A percentile compares a stretch with the other conserved stretches of the same genome.
These are phyloP conservation scores for Backusella macrospora DNA, from an alignment of 192 early-diverging fungal genomes.

Conservation along the genomic window DNA sequence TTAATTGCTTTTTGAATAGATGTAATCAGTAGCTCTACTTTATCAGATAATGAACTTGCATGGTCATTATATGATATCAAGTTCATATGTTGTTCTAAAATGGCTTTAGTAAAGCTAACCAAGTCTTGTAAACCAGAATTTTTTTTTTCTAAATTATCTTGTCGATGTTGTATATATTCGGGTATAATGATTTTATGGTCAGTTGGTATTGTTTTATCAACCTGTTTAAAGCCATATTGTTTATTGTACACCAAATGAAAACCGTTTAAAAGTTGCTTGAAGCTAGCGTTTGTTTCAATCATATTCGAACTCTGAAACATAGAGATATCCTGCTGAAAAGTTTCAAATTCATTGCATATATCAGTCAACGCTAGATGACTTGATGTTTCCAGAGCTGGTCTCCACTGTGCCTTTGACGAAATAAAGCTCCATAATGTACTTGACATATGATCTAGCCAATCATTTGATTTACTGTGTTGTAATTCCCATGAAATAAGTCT, in stretches of 20 bases:
- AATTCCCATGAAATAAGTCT: constrained; percentile 26
- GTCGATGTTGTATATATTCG: not conserved
- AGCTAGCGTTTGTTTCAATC: constrained; percentile 1
- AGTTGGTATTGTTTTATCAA: not conserved
- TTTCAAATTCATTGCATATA: not conserved
- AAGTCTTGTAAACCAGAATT: not conserved
- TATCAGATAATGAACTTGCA: not conserved
- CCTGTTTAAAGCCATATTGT: not conserved
- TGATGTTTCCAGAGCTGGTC: not conserved
- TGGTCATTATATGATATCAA: constrained; percentile 12
- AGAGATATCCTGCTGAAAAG: constrained; percentile 10
- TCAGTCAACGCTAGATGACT: not conserved
- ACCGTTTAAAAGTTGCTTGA: constrained; percentile 29
- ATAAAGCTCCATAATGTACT: constrained; percentile 27
- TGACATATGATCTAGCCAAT: constrained; percentile 20
- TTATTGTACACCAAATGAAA: constrained; percentile 10
- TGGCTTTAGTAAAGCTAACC: not conserved
- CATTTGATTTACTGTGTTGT: constrained; percentile 5
- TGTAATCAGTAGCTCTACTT: not conserved
- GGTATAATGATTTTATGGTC: not conserved
- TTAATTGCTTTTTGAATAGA: constrained; percentile 10
- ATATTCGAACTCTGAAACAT: constrained; percentile 34
- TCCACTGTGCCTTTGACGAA: constrained; percentile 24
- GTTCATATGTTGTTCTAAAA: constrained; percentile 16
- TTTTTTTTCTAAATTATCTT: not conserved